These are phyloP conservation scores for Dactylonectria macrodidyma DNA, from an alignment of 2,329 filamentous ascomycete genomes.

Conservation along the genomic window DNA sequence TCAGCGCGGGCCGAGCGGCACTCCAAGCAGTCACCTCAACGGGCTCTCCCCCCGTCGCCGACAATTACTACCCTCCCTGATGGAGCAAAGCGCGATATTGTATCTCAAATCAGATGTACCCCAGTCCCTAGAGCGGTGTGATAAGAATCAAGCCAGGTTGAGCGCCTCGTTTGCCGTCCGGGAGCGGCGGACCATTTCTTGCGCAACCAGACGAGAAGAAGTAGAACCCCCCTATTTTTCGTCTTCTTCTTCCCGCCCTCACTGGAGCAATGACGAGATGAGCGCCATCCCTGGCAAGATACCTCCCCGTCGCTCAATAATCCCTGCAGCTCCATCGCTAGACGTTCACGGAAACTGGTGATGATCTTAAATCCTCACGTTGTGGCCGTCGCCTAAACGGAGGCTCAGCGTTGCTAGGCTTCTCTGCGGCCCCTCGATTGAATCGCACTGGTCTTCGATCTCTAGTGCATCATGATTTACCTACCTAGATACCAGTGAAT, in stretches of 20 bases:
- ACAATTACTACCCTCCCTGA: background rate
- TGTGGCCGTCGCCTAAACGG: background rate
- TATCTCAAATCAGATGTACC: constrained; percentile 4
- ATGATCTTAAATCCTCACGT: constrained; percentile 32
- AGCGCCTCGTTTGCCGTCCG: constrained; percentile 23
- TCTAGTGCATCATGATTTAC: background rate
- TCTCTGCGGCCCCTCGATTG: background rate
- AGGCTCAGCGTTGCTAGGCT: constrained; percentile 1
- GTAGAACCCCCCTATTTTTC: constrained; percentile 8
- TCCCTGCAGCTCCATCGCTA: constrained; percentile 10
- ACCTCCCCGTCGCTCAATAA: background rate
- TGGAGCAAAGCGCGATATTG: background rate
- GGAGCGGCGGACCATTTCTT: constrained; percentile 1
- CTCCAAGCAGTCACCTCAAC: background rate
- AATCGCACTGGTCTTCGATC: constrained; percentile 10
- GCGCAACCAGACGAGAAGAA: constrained; percentile 8
- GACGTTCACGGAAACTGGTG: constrained; percentile 4
- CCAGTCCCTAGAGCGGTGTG: constrained; percentile 28
- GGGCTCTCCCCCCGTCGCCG: background rate
- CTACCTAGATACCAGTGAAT: background rate
- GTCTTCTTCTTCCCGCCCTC: background rate
- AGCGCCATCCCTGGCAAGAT: constrained; percentile 21
- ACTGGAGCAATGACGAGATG: constrained; percentile 1
- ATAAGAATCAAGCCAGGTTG: constrained; percentile 9
- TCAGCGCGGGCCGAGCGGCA: background rate